A percentile compares a stretch with the other conserved stretches of the same genome.
Evolutionary conservation across 2,329 filamentous ascomycete genomes (phyloP).

Genomic region (Aspergillus ochraceoroseus): DNA sequence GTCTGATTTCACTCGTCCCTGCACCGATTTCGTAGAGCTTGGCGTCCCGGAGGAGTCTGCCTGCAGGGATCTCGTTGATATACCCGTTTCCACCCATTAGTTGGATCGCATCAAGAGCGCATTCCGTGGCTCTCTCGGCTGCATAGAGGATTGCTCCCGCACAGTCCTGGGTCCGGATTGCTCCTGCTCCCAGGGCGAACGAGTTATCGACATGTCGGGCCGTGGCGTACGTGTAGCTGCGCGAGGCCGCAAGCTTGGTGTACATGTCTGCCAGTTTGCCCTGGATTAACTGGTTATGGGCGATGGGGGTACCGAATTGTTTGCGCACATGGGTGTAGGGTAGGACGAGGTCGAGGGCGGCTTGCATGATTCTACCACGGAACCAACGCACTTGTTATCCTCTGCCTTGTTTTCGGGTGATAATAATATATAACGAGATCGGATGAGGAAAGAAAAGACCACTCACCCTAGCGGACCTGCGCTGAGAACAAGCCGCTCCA

Average conservation of each 20-base stretch:
- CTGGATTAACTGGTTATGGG: constrained; percentile 88
- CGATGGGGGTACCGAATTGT: constrained; percentile 83
- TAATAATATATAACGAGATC: background rate
- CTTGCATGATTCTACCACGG: constrained; percentile 74
- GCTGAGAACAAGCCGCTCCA: constrained; percentile 86
- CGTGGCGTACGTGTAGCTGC: constrained; percentile 82
- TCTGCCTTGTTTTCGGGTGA: background rate
- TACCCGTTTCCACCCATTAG: constrained; percentile 94
- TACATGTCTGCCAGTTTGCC: constrained; percentile 96
- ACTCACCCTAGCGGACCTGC: constrained; percentile 74
- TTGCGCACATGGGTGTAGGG: constrained; percentile 85
- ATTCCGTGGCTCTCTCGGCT: constrained; percentile 79
- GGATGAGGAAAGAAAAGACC: too few species aligned
- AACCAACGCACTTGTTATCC: constrained; percentile 15
- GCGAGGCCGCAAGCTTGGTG: constrained; percentile 77
- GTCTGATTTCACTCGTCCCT: constrained; percentile 86
- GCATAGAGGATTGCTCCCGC: constrained; percentile 91
- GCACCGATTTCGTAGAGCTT: constrained; percentile 95
- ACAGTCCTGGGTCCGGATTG: constrained; percentile 82
- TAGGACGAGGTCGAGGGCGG: constrained; percentile 74
- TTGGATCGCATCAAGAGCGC: constrained; percentile 81
- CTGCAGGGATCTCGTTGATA: constrained; percentile 89
- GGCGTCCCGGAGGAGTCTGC: constrained; percentile 70
- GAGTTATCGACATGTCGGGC: constrained; percentile 74
- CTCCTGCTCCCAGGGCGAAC: constrained; percentile 39